Evolutionary conservation across 2,329 filamentous ascomycete species (phyloP), one percentile per base, ranked within the genome.

Genomic region (Fusarium oxysporum): DNA sequence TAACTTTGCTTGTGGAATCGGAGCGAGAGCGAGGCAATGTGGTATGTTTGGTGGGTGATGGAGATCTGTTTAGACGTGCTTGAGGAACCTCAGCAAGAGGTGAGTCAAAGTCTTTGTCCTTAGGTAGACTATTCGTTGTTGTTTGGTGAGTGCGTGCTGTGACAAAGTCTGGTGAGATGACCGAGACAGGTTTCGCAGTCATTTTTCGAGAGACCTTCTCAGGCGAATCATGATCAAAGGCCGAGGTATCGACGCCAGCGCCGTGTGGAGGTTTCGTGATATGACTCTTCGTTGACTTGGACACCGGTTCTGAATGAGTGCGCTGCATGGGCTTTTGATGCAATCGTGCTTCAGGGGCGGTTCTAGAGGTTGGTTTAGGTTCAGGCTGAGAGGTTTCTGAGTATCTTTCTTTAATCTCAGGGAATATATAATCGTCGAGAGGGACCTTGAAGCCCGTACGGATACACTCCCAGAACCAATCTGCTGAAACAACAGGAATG

Each of bases 391-490:
- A 56, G 11, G 43, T 37, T 35, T 74, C 58, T 41, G 54, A 54
- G 43, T 81, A 80, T 47, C 66, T 72, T 45, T 83, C 80, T 55
- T 80, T 82, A 33, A 89, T 76, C 67, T 87, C 84, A 0, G 85
- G 80, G 61, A 87, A 89, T 62, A 88, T 77, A 57, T 82, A 89
- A 11, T 80, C 74, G 43, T 85, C 82, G 47, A 86, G 79, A 2
- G 88, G 85, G 6, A 85, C 80, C 7, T 83, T 82, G 69, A 76
- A 83, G 9, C 89, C 89, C 0, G 84, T 88, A 77, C 86, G 85
- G 56, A 98, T 90, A 73, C 93, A 96, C 57, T 92, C 88, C 91
- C 93, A 96, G 6, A 99, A 85, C 96, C 96, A 99, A 28, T 92
- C 89, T 23, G 90, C 89, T 12, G 88, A 88, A 16, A 98, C 93